phyloP scores from a whole-genome alignment of 2,329 filamentous ascomycete genomes.

The Rhinocladiella similis region DNA sequence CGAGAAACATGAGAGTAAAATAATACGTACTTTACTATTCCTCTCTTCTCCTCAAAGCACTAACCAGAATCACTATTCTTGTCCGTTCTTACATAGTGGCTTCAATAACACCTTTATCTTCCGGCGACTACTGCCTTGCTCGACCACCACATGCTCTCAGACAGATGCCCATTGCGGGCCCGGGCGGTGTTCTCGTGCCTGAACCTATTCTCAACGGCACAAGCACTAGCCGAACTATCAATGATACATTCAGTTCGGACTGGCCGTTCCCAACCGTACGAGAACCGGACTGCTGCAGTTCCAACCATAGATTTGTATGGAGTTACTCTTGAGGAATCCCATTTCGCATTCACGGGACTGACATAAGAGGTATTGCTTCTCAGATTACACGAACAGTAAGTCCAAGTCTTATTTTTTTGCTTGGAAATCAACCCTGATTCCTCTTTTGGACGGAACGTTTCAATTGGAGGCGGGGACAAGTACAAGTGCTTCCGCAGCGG shows the following conservation, averaged over 20 bases:
- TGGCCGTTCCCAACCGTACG: background rate
- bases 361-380: background rate
- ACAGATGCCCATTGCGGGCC: background rate
- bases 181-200: background rate
- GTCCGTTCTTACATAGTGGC: too few relatives aligned
- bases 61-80: too few relatives aligned
- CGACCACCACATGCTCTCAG: background rate
- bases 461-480: background rate
- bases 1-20: too few relatives aligned
- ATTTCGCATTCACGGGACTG: background rate
- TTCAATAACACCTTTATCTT: too few relatives aligned
- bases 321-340: background rate
- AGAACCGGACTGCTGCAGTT: background rate
- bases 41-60: too few relatives aligned
- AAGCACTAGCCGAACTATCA: background rate
- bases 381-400: background rate
- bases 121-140: too few relatives aligned
- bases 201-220: background rate
- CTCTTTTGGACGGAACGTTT: background rate
- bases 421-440: background rate
- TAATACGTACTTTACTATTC: too few relatives aligned
- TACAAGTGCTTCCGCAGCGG: background rate
- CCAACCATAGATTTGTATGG: background rate
- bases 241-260: background rate
- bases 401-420: background rate